Base-by-base conservation (phyloP, 345 rosid genomes). In the Gossypioides kirkii region DNA sequence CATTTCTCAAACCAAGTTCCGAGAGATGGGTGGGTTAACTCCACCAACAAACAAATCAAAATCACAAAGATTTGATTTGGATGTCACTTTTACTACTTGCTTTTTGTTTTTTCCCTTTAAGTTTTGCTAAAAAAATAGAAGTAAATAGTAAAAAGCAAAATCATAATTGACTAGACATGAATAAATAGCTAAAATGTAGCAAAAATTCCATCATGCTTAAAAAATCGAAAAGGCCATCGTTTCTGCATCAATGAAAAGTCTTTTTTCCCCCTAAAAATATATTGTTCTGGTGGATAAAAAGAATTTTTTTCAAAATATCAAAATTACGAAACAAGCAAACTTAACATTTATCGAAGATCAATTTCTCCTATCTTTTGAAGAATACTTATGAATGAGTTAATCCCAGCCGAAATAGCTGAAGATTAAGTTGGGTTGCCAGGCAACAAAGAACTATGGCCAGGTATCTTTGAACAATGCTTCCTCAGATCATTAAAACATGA, bases 1-100 rank as follows among this genome's bases (percentile, higher is more conserved):
- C 46, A 16, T 72, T 16, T 42, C 23, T 22, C 38, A 53, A 38
- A 69, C 13, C 47, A 69, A 52, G 28, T 36, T 36, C 41, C 11
- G 3, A 38, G 73, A 54, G 25, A 71, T 55, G 64, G 41, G 9
- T 23, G 14, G 13, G 56, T 47, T 67, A 47, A 47, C 56, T 41
- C 52, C 22, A 70, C 6, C 20, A 11, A 13, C 45, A 55, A 58
- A 71, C 55, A 54, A 71, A 45, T 56, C 42, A 71, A 71, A 71
- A 42, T 58, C 53, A 71, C 7, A 23, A 8, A 28, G 38, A 49
- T 9, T 67, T 2, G 3, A 46, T 23, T 67, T 23, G 56, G 42
- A 47, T 46, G 71, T 46, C 14, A 47, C 41, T 32, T 52, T 13
- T 20, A n/a, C 8, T 53, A 32, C 7, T 36, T 17, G 25, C 22